phyloP scores from a whole-genome alignment of 805 yeast genomes.

The Yarrowia deformans region DNA sequence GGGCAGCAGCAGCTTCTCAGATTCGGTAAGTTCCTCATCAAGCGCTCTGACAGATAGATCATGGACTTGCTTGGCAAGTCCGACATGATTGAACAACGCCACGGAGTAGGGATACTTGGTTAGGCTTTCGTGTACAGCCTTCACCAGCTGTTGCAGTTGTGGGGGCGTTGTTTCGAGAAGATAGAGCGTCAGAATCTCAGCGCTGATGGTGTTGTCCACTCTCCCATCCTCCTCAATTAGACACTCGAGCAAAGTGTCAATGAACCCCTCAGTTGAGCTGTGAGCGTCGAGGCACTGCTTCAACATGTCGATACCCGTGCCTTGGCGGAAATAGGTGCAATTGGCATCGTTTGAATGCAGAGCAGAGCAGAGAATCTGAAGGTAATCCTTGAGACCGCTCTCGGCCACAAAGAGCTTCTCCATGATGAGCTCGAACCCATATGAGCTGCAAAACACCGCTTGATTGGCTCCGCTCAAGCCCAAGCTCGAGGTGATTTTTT shows the following conservation, averaged over 20 bases:
- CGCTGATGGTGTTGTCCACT: constrained; percentile 24
- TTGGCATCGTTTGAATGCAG: constrained; percentile 27
- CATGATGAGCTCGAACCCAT: constrained; percentile 36
- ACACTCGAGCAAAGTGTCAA: constrained; percentile 26
- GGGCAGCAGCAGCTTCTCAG: constrained; percentile 8
- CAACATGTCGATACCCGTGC: constrained; percentile 28
- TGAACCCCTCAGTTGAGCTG: constrained; percentile 3
- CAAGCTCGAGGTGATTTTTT: constrained; percentile 8
- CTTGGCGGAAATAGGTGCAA: constrained; percentile 29
- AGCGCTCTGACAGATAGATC: constrained; percentile 6
- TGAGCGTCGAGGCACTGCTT: constrained; percentile 27
- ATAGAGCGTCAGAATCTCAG: constrained; percentile 28
- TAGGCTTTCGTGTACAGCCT: constrained; percentile 11
- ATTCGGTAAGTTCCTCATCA: neutral
- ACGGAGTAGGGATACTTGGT: constrained; percentile 6
- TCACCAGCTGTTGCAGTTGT: neutral
- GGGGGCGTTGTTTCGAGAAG: constrained; percentile 11
- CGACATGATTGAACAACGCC: constrained; percentile 25
- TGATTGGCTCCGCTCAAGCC: constrained; percentile 19
- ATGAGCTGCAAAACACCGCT: constrained; percentile 32
- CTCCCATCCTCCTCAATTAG: constrained; percentile 16
- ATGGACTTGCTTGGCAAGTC: constrained; percentile 21
- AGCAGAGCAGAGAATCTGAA: constrained; percentile 6
- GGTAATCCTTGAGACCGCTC: constrained; percentile 4
- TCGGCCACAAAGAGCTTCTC: constrained; percentile 32